A percentile compares a stretch with the other conserved stretches of the same genome.
Conservation (phyloP, 805 yeast species). For the Candida suzukii region DNA sequence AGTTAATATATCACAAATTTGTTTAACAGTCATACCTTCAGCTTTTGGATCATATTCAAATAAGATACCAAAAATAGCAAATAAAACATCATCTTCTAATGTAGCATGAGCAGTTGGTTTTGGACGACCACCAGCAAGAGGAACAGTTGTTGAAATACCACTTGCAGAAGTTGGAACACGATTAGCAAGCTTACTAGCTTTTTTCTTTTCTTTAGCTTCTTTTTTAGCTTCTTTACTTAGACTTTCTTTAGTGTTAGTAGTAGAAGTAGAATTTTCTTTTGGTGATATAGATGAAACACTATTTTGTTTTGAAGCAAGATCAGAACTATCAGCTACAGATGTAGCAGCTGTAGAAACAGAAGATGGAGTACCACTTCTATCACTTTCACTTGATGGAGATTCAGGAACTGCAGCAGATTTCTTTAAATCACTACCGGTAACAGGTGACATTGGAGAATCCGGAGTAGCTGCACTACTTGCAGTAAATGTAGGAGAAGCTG, state of each 20-base stretch:
- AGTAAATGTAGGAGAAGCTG: slow-evolving; percentile 2
- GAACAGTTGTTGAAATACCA: slow-evolving; percentile 72
- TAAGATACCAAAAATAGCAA: slow-evolving; percentile 66
- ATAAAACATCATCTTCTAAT: slow-evolving; percentile 68
- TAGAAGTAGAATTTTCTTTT: slow-evolving; percentile 6
- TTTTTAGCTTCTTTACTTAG: slow-evolving; percentile 15
- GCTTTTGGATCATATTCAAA: slow-evolving; percentile 63
- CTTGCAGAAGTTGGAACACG: slow-evolving; percentile 51
- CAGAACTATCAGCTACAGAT: slow-evolving; percentile 17
- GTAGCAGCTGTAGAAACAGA: slow-evolving; percentile 27
- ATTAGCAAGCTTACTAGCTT: slow-evolving; percentile 19
- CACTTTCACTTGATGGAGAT: slow-evolving; percentile 24
- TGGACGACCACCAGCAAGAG: slow-evolving; percentile 73
- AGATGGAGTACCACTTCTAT: slow-evolving; percentile 33
- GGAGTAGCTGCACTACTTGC: neutral
- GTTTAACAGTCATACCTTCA: slow-evolving; percentile 85
- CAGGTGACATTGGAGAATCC: slow-evolving; percentile 3
- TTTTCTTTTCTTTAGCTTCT: slow-evolving; percentile 19
- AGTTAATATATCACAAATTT: slow-evolving; percentile 68
- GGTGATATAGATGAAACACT: slow-evolving; percentile 3
- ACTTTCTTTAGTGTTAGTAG: slow-evolving; percentile 4
- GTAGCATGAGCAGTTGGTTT: slow-evolving; percentile 60
- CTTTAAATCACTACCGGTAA: neutral
- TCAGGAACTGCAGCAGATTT: slow-evolving; percentile 14
- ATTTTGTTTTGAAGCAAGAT: slow-evolving; percentile 3